Evolutionary conservation across 768 basidiomycete species (phyloP).

Genomic region (Dendrothele bispora): DNA sequence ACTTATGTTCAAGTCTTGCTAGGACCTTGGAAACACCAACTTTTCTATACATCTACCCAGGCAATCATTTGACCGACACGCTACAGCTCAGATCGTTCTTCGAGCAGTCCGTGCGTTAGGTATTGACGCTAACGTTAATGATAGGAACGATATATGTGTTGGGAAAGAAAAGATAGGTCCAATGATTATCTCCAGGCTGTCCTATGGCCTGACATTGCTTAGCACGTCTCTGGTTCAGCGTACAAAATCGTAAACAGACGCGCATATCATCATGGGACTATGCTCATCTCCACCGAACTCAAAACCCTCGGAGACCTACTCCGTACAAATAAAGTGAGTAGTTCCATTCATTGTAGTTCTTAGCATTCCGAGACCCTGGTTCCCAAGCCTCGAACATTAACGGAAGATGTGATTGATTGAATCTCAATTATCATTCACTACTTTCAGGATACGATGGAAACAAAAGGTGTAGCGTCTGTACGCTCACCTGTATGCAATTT

Average conservation of each 20-base stretch:
- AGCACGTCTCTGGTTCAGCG: conserved; percentile 93
- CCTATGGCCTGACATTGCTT: background rate
- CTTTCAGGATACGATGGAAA: conserved; percentile 72
- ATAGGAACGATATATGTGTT: conserved; percentile 89
- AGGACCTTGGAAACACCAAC: conserved; percentile 98
- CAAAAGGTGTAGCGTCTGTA: conserved; percentile 87
- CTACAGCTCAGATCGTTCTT: conserved; percentile 75
- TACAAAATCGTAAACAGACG: conserved; percentile 91
- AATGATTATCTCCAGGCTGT: background rate
- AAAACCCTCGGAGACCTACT: conserved; percentile 72
- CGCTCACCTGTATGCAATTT: conserved; percentile 92
- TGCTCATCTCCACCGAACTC: conserved; percentile 87
- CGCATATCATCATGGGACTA: conserved; percentile 98
- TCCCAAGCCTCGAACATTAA: background rate
- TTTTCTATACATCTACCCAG: conserved; percentile 93
- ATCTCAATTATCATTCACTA: background rate
- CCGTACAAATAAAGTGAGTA: conserved; percentile 58
- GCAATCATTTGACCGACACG: conserved; percentile 71
- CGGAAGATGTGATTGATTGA: background rate
- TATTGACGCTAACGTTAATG: conserved; percentile 78
- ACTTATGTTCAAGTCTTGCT: background rate
- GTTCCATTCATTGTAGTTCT: background rate
- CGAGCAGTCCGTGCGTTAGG: conserved; percentile 76
- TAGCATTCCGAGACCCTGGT: background rate
- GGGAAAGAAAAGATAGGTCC: conserved; percentile 84